phyloP scores from a whole-genome alignment of 768 basidiomycete genomes.

The Lepiota venenata region DNA sequence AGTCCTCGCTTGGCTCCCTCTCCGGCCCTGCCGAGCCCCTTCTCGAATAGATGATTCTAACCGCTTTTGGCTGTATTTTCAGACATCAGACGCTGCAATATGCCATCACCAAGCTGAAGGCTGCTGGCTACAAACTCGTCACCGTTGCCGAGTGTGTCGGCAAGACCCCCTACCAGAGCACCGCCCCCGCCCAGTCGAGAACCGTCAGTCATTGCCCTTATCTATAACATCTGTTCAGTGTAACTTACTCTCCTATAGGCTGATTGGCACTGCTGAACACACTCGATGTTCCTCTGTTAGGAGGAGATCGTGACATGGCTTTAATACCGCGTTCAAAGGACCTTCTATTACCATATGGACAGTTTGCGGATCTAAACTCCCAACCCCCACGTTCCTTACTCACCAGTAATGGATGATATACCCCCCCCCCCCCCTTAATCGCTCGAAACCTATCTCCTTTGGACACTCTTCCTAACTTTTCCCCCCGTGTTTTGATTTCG shows the following conservation, averaged over 20 bases:
- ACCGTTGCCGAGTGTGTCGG: slow-evolving; percentile 35
- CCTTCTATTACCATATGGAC: neutral
- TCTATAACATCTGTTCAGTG: neutral
- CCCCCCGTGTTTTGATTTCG: no score
- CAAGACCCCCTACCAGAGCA: slow-evolving; percentile 26
- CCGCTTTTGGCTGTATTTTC: no score
- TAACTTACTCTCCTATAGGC: slow-evolving; percentile 13
- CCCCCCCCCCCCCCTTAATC: no score
- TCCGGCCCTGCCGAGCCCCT: no score
- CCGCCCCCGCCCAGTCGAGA: slow-evolving; percentile 18
- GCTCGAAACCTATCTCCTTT: no score
- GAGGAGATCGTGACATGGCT: neutral
- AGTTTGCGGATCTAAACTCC: neutral
- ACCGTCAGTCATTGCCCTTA: slow-evolving; percentile 18
- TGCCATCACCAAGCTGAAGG: slow-evolving; percentile 28
- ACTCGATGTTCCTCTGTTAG: neutral
- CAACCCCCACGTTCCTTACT: neutral
- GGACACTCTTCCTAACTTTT: no score
- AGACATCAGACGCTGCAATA: slow-evolving; percentile 30
- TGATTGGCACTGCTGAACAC: slow-evolving; percentile 22
- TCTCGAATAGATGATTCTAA: neutral
- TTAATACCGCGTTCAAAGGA: no score
- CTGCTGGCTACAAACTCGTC: slow-evolving; percentile 34
- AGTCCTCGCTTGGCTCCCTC: neutral
- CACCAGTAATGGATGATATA: no score